Percentiles rank a stretch among this genome's conserved stretches.
phyloP scores from a whole-genome alignment of 2,329 filamentous ascomycete genomes.

The Colletotrichum sp. region DNA sequence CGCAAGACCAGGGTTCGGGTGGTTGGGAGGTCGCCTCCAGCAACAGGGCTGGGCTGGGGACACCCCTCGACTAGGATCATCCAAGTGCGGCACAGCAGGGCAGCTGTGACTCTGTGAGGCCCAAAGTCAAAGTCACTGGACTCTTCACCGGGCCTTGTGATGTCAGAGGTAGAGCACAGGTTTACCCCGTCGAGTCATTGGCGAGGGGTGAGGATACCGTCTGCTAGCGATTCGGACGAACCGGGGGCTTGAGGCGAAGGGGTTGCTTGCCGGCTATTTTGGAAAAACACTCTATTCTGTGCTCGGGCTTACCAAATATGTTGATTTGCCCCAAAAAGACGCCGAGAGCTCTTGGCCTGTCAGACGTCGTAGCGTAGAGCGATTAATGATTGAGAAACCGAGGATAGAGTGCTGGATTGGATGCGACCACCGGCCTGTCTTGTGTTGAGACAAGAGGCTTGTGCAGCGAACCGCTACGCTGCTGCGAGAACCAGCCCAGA shows the following conservation, averaged over 20 bases:
- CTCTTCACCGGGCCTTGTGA: neutral
- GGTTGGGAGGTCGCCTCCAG: slow-evolving; percentile 1
- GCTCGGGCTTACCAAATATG: neutral
- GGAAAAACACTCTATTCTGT: slow-evolving; percentile 4
- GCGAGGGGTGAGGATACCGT: neutral
- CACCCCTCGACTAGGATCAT: slow-evolving; percentile 7
- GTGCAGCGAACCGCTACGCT: slow-evolving; percentile 4
- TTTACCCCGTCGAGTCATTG: slow-evolving; percentile 14
- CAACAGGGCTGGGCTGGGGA: slow-evolving; percentile 13
- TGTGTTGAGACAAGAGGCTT: slow-evolving; percentile 18
- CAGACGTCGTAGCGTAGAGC: slow-evolving; percentile 2
- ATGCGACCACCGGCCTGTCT: slow-evolving; percentile 9
- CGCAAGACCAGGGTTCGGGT: neutral
- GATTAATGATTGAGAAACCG: neutral
- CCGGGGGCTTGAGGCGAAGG: neutral
- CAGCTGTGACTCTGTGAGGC: neutral
- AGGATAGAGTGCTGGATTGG: slow-evolving; percentile 8
- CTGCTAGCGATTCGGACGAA: slow-evolving; percentile 9
- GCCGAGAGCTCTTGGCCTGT: neutral
- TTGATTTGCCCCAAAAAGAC: neutral
- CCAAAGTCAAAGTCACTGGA: neutral
- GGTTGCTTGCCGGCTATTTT: slow-evolving; percentile 1
- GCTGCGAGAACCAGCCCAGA: neutral
- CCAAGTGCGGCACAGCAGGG: neutral
- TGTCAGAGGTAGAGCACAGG: slow-evolving; percentile 13